Evolutionary conservation across 2,329 filamentous ascomycete genomes (phyloP).

Genomic region (Diplodia corticola): DNA sequence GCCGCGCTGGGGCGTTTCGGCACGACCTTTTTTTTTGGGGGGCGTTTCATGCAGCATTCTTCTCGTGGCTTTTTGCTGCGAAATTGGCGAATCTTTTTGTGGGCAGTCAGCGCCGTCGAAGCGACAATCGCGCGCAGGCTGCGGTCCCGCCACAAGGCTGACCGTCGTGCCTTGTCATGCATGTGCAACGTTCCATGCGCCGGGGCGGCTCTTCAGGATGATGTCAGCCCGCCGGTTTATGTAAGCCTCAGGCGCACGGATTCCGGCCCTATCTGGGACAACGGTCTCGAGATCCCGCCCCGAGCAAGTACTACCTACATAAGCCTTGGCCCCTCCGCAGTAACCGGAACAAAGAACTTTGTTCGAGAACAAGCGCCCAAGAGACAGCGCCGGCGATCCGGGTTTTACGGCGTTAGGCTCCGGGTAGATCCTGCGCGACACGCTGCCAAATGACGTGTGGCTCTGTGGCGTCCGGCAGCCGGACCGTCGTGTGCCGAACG

Average conservation of each 20-base stretch:
- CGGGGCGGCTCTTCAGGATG: neutral
- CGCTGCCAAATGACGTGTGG: neutral
- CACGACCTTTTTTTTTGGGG: neutral
- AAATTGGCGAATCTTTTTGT: neutral
- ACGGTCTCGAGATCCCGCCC: neutral
- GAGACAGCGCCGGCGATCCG: neutral
- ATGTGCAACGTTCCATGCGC: neutral
- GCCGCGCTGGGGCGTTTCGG: neutral
- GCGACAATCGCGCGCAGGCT: too few species aligned
- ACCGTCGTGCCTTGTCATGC: neutral
- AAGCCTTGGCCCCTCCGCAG: neutral
- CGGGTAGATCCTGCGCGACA: conserved; percentile 7
- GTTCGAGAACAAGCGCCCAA: neutral
- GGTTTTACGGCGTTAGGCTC: neutral
- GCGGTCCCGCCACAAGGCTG: too few species aligned
- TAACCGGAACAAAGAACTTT: neutral
- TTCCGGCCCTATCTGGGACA: neutral
- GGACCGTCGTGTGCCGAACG: conserved; percentile 8
- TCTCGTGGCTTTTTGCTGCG: neutral
- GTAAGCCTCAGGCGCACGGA: neutral
- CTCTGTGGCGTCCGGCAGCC: conserved; percentile 12
- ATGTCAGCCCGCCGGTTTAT: neutral
- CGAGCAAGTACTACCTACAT: too few species aligned
- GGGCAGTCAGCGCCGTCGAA: neutral
- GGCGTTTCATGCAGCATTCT: neutral